Percentiles rank a stretch among this genome's conserved stretches.
These are phyloP conservation scores for Populus simonii DNA, from an alignment of 345 rosid genomes.

Conservation along the genomic window DNA sequence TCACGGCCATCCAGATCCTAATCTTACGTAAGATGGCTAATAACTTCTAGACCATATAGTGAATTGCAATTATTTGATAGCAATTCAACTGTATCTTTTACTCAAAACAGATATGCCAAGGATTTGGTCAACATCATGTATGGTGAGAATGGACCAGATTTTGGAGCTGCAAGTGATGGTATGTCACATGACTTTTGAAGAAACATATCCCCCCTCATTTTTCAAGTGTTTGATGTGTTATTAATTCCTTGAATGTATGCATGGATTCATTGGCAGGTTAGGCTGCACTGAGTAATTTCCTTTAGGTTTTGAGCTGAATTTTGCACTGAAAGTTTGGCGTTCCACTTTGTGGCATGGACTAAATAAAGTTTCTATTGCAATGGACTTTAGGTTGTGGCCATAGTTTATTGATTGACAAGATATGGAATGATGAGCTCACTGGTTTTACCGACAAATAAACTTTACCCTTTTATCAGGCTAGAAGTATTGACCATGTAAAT, in stretches of 20 bases:
- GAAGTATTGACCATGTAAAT: neutral
- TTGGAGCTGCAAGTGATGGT: conserved; percentile 98
- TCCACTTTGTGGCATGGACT: neutral
- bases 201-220: neutral
- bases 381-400: neutral
- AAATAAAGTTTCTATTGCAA: neutral
- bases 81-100: conserved; percentile 16
- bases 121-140: conserved; percentile 84
- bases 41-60: conserved; percentile 2
- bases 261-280: neutral
- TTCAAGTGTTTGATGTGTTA: conserved; percentile 3
- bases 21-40: conserved; percentile 64
- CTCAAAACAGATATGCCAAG: conserved; percentile 72
- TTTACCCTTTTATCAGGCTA: neutral
- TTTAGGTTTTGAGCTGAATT: neutral
- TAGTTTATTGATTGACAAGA: neutral
- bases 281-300: neutral
- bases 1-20: conserved; percentile 97
- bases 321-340: neutral
- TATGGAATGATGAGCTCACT: neutral
- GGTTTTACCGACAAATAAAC: neutral
- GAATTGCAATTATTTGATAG: conserved; percentile 6
- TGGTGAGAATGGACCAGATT: conserved; percentile 76
- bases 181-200: conserved; percentile 19
- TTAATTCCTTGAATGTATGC: neutral